Evolutionary conservation across 2,329 filamentous ascomycete genomes (phyloP).

Genomic region (Alternaria sp.): DNA sequence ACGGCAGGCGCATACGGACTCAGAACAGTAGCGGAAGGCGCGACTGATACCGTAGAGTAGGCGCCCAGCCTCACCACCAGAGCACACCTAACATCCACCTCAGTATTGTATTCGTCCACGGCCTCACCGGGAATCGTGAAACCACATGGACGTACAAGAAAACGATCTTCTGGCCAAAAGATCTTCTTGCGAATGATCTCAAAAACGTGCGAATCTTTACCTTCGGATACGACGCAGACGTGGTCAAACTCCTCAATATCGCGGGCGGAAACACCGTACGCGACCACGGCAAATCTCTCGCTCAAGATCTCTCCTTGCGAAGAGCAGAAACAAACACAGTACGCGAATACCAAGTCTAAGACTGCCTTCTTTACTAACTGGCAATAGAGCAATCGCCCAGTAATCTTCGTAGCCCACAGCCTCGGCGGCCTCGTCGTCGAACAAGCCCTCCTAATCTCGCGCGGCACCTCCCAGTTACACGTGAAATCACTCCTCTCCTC

Average conservation of each 20-base stretch:
- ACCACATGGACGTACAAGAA: background rate
- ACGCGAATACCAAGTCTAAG: background rate
- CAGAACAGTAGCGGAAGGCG: background rate
- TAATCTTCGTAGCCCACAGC: background rate
- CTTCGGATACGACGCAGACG: background rate
- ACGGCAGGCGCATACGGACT: background rate
- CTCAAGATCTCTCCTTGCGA: background rate
- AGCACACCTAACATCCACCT: fast-evolving
- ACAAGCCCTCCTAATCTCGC: background rate
- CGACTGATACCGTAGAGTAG: background rate
- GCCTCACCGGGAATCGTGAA: background rate
- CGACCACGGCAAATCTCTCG: background rate
- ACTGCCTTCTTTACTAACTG: background rate
- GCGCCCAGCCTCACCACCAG: background rate
- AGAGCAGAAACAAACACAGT: background rate
- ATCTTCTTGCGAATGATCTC: background rate
- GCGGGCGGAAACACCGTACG: background rate
- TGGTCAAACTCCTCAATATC: background rate
- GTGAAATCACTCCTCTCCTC: background rate
- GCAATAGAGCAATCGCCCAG: background rate
- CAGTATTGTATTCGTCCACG: background rate
- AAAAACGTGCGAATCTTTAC: background rate
- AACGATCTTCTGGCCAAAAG: fast-evolving
- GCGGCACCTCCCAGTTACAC: background rate
- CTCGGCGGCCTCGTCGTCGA: background rate